Base-by-base conservation (phyloP, 768 basidiomycete genomes). In the Pleurotus salmoneostramineus region DNA sequence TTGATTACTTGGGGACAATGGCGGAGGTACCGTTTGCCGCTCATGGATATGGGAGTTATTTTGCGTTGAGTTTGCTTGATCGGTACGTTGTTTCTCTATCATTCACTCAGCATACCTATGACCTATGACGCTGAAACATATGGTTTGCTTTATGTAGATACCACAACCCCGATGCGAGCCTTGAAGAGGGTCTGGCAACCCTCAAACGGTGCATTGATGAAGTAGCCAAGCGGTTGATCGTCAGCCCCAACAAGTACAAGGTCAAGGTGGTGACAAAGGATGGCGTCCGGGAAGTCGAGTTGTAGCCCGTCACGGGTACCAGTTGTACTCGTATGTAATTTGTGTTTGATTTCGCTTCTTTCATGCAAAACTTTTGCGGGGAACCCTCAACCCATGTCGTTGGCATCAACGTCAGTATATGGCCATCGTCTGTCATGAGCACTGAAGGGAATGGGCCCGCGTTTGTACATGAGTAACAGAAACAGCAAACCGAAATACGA, bases 31-130 rank as follows among this genome's bases (percentile, higher is more conserved):
- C 95, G 0, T 99, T 95, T 69, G 95, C 87, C 12, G 95, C 94
- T 0, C 96, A 98, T 67, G 97, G 97, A 2, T 95, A 98, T 68
- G 97, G 94, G 45, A 82, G 88, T 57, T 97, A 95, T 74, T 97
- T 98, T 71, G 88, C 87, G 7, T 74, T 98, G 63, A 87, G 89
- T 83, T 89, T 96, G 69, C 80, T 98, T 56, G 97, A 99, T 69
- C 80, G 91, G 91, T 92, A 58, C 40, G 83, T 68, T 2, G 44
- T 11, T 2, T 17, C 11, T 6, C 44, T 7, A 2, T 45, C 37
- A 15, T 17, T 6, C 17, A 1, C 1, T 15, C n/a, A 1, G 44
- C 5, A 17, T 45, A 17, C 10, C 40, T 42, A 14, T 17, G 44
- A 11, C 44, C 15, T 5, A 15, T 45, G 6, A 3, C 32, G n/a